Percentiles rank a stretch among this genome's conserved stretches.
Evolutionary conservation across 176 grass and related monocot species (phyloP).

Genomic region (bread wheat (Triticum aestivum)): DNA sequence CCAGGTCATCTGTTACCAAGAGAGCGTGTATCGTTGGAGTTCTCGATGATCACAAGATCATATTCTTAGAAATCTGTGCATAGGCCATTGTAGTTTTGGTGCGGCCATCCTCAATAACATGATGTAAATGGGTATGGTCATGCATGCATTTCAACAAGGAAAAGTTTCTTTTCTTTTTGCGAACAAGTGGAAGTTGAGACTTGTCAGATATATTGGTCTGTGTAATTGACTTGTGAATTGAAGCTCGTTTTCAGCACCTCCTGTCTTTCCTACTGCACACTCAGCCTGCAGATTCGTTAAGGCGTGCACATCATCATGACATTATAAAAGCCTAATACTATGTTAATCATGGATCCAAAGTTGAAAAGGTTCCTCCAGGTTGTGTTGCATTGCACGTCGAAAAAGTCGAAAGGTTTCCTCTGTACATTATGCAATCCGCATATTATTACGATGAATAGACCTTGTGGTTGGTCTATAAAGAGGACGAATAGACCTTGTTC

Average conservation of each 20-base stretch:
- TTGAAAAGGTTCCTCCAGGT: conserved; percentile 4
- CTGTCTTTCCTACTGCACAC: neutral
- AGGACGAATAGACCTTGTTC: too few species aligned
- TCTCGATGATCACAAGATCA: conserved; percentile 22
- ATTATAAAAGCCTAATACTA: neutral
- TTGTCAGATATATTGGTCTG: neutral
- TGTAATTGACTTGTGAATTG: neutral
- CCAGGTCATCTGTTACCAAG: conserved; percentile 18
- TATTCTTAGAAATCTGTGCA: conserved; percentile 11
- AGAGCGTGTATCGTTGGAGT: conserved; percentile 16
- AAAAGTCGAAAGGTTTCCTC: neutral
- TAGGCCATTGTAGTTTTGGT: neutral
- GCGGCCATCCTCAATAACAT: neutral
- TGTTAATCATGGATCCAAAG: neutral
- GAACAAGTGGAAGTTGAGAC: neutral
- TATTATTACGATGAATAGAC: neutral
- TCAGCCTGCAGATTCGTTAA: neutral
- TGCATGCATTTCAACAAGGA: neutral
- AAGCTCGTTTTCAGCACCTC: too few species aligned
- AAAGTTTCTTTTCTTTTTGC: neutral
- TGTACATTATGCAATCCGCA: neutral
- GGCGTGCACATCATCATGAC: neutral
- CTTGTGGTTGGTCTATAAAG: neutral
- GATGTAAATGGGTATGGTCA: conserved; percentile 21
- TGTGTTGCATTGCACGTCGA: conserved; percentile 11